phyloP scores from a whole-genome alignment of 2,329 filamentous ascomycete genomes.

The Amylocarpus encephaloides region DNA sequence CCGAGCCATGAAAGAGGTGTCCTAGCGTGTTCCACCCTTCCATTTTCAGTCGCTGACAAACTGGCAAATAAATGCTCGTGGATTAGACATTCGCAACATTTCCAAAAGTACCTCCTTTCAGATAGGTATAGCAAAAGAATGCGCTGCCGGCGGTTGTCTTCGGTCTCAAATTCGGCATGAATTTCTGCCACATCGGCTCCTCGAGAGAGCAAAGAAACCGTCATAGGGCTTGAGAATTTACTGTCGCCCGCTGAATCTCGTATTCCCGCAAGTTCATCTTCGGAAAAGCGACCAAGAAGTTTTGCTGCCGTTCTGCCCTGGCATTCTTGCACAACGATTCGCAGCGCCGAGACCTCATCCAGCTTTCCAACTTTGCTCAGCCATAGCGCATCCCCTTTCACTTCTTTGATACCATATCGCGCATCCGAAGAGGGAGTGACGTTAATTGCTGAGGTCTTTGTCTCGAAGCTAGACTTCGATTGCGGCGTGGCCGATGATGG shows the following conservation, averaged over 20 bases:
- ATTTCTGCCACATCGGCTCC: conserved; percentile 36
- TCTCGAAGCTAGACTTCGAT: conserved; percentile 69
- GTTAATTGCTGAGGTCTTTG: conserved; percentile 81
- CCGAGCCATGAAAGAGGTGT: conserved; percentile 9
- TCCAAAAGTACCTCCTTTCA: conserved; percentile 63
- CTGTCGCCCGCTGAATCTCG: conserved; percentile 65
- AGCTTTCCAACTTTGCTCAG: conserved; percentile 71
- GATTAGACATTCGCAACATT: conserved; percentile 47
- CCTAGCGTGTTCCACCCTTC: conserved; percentile 7
- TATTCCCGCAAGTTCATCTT: conserved; percentile 70
- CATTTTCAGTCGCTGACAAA: neutral
- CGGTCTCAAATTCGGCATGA: conserved; percentile 55
- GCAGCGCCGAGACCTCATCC: conserved; percentile 75
- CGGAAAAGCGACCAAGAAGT: conserved; percentile 64
- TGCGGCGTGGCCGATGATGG: conserved; percentile 53
- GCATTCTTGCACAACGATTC: conserved; percentile 75
- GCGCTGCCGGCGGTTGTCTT: conserved; percentile 57
- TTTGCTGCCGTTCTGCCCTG: conserved; percentile 72
- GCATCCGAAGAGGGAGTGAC: conserved; percentile 61
- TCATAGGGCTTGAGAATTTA: conserved; percentile 52
- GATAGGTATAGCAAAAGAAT: conserved; percentile 65
- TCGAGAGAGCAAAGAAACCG: conserved; percentile 33
- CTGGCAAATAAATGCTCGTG: conserved; percentile 8
- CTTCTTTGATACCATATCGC: conserved; percentile 65
- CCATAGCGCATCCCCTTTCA: conserved; percentile 84